Evolutionary conservation across 176 grass and related monocot genomes (phyloP), one percentile per base, ranked within the genome.

Genomic region (Pharus latifolius): DNA sequence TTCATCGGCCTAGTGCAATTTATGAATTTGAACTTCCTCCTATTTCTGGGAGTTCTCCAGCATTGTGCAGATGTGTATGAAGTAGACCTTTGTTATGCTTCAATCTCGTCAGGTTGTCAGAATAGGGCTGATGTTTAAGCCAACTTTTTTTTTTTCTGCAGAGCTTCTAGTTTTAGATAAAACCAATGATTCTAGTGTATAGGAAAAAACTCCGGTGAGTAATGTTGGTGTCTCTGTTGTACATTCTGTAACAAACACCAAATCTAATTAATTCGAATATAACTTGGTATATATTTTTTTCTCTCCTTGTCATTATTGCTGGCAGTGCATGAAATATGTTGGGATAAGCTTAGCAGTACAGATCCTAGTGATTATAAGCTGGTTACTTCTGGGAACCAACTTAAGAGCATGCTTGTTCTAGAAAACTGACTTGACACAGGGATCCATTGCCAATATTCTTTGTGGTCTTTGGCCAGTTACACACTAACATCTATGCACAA

Each of bases 161-260:
- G n/a, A 62, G 28, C 40, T 79, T 47, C 1, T 70, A 56, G 15
- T 29, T 56, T 30, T 22, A 62, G 49, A 23, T 63, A 16, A 33
- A 61, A 60, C 2, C 34, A 33, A 37, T 63, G 56, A n/a, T 62
- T 34, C 0, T 14, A 69, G 47, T 85, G 83, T 85, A 75, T 40
- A 85, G 63, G 22, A 56, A 41, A 37, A 46, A 29, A 41, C 23
- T n/a, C n/a, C n/a, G n/a, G 15, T 50, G 11, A n/a, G n/a, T n/a
- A n/a, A n/a, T n/a, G n/a, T 74, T 55, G 74, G 2, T 0, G 5
- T 41, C 31, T 8, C 11, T 48, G 48, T 13, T 75, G 83, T 76
- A 85, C 40, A 85, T 85, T 75, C 16, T 85, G 77, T 85, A 85
- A 75, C 54, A 74, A 85, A 47, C 34, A 80, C 59, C 49, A 22